Conservation (phyloP, 169 alveolate species). For the Eimeria falciformis region DNA sequence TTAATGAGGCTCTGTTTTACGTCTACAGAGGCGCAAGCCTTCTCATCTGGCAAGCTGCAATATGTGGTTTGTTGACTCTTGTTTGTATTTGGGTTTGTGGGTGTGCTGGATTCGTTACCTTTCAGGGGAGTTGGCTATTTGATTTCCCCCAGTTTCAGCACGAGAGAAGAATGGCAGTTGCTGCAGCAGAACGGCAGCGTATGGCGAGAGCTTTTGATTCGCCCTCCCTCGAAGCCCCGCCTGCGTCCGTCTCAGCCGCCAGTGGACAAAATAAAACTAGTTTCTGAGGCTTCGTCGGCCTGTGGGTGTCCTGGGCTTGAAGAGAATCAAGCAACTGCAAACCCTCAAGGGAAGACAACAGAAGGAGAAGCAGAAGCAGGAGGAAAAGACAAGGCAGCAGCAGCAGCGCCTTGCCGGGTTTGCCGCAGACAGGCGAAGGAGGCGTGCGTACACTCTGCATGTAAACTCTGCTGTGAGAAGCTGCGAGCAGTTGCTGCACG, state of each 20-base stretch:
- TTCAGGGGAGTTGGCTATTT: slow-evolving; percentile 74
- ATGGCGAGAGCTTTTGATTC: slow-evolving; percentile 44
- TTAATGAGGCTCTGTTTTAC: too few species aligned
- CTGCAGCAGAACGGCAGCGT: slow-evolving; percentile 18
- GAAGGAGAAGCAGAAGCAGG: too few species aligned
- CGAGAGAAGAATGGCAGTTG: slow-evolving; percentile 46
- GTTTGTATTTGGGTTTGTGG: background rate
- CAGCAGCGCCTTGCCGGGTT: slow-evolving; percentile 40
- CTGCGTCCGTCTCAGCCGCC: background rate
- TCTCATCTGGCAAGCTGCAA: too few species aligned
- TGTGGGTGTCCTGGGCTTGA: too few species aligned
- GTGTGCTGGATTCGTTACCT: background rate
- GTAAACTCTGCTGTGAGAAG: slow-evolving; percentile 74
- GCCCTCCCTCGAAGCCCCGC: slow-evolving; percentile 42
- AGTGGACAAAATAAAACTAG: background rate
- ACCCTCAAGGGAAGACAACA: too few species aligned
- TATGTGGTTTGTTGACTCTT: too few species aligned
- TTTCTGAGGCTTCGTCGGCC: too few species aligned
- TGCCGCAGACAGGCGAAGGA: slow-evolving; percentile 67
- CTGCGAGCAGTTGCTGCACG: slow-evolving; percentile 60
- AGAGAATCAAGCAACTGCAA: too few species aligned
- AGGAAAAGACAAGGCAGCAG: too few species aligned
- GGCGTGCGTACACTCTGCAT: slow-evolving; percentile 69
- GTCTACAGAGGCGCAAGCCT: too few species aligned
- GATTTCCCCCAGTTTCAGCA: slow-evolving; percentile 51